These are phyloP conservation scores for Rosa rugosa DNA, from an alignment of 306 rosid species.

Conservation along the genomic window DNA sequence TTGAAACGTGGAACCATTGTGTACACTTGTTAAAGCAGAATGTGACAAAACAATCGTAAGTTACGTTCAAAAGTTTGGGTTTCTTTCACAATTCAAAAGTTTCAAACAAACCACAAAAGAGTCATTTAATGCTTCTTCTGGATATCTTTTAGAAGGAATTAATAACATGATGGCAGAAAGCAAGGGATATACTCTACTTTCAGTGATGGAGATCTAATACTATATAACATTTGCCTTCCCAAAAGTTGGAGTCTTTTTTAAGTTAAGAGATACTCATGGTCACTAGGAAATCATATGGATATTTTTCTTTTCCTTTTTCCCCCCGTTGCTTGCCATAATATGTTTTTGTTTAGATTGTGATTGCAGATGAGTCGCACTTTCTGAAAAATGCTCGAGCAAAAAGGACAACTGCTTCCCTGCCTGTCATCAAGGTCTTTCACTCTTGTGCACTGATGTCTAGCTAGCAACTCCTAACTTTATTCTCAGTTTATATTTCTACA, in stretches of 20 bases:
- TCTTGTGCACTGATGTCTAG: conserved; percentile 25
- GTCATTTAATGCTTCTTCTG: not conserved
- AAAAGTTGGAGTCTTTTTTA: not conserved
- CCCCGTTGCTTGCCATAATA: conserved; percentile 13
- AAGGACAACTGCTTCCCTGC: conserved; percentile 84
- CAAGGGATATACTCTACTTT: not conserved
- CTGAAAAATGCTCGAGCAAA: conserved; percentile 96
- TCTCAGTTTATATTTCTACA: not conserved
- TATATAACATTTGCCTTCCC: not conserved
- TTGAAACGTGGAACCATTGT: not conserved
- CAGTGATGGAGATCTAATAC: not conserved
- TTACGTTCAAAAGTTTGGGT: too few species aligned
- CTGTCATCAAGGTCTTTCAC: conserved; percentile 73
- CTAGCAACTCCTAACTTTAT: conserved; percentile 24
- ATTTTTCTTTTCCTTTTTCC: not conserved
- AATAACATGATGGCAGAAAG: not conserved
- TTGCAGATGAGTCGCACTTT: conserved; percentile 97
- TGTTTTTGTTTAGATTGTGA: conserved; percentile 75
- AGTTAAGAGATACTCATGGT: not conserved
- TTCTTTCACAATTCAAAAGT: not conserved
- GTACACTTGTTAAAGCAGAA: not conserved
- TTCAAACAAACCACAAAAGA: not conserved
- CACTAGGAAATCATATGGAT: not conserved
- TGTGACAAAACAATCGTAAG: not conserved
- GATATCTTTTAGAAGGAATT: not conserved